Evolutionary conservation across 805 yeast species (phyloP).

Genomic region (Pichia exigua): DNA sequence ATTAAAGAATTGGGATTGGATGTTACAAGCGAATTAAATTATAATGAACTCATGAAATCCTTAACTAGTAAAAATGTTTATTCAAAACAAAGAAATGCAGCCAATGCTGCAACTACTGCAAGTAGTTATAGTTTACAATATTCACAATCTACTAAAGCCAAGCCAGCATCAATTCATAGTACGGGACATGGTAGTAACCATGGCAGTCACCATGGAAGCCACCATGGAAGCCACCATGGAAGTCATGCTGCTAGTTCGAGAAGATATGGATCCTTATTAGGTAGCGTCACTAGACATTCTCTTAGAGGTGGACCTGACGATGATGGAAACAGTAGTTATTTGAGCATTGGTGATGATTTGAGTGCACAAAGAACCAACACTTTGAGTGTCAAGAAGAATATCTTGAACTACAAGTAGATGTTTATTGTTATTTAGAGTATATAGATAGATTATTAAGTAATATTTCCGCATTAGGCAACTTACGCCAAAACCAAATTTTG

Average conservation of each 20-base stretch:
- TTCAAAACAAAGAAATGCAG: slow-evolving; percentile 11
- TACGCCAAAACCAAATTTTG: neutral
- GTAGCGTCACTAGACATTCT: neutral
- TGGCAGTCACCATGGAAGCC: slow-evolving; percentile 5
- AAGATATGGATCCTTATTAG: neutral
- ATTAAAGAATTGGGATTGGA: slow-evolving; percentile 36
- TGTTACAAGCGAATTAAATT: slow-evolving; percentile 16
- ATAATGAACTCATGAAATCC: slow-evolving; percentile 14
- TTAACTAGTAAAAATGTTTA: slow-evolving; percentile 13
- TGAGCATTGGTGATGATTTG: neutral
- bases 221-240: slow-evolving; percentile 5
- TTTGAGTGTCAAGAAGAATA: slow-evolving; percentile 2
- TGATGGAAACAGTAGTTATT: neutral
- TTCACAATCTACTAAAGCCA: neutral
- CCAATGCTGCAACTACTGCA: neutral
- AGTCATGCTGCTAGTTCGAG: neutral
- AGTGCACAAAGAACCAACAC: neutral
- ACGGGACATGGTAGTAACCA: neutral
- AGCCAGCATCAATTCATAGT: slow-evolving; percentile 3
- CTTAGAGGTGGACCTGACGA: neutral
- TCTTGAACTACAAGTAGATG: slow-evolving; percentile 3
- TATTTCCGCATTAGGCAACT: neutral
- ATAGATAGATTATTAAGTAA: too few species aligned
- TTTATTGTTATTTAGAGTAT: neutral
- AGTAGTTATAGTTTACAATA: neutral